Percentiles rank a stretch among this genome's conserved stretches.
Conservation (phyloP, 176 grass and related monocot genomes). For the Triticum turgidum region DNA sequence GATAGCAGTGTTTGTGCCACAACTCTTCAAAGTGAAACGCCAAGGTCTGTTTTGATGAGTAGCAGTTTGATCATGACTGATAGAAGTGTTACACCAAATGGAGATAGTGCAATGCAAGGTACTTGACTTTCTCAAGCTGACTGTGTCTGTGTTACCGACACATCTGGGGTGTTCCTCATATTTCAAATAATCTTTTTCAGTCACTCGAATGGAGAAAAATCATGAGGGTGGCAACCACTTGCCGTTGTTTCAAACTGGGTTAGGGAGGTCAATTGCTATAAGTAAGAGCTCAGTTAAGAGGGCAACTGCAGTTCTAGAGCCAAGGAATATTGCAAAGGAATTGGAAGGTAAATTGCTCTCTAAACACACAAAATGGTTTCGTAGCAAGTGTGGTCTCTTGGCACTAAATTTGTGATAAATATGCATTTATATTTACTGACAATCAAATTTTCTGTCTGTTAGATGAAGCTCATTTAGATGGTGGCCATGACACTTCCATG, state of each 20-base stretch:
- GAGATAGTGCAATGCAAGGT: slow-evolving; percentile 36
- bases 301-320: slow-evolving; percentile 51
- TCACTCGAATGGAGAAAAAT: slow-evolving; percentile 31
- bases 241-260: slow-evolving; percentile 51
- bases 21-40: slow-evolving; percentile 54
- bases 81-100: slow-evolving; percentile 39
- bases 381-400: not conserved
- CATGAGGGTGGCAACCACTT: slow-evolving; percentile 7
- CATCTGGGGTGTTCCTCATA: slow-evolving; percentile 15
- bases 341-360: slow-evolving; percentile 44
- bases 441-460: slow-evolving; percentile 7
- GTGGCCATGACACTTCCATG: slow-evolving; percentile 25
- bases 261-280: slow-evolving; percentile 40
- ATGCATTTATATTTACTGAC: slow-evolving; percentile 13
- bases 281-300: slow-evolving; percentile 63
- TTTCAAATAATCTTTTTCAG: not conserved
- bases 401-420: not conserved
- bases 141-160: not conserved
- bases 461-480: slow-evolving; percentile 54
- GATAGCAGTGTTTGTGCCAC: slow-evolving; percentile 9
- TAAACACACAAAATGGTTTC: slow-evolving; percentile 12
- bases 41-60: slow-evolving; percentile 47
- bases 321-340: slow-evolving; percentile 55
- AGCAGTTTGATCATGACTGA: slow-evolving; percentile 33
- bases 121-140: slow-evolving; percentile 19